Evolutionary conservation across 2,329 filamentous ascomycete species (phyloP).

Genomic region (Diaporthe batatas): DNA sequence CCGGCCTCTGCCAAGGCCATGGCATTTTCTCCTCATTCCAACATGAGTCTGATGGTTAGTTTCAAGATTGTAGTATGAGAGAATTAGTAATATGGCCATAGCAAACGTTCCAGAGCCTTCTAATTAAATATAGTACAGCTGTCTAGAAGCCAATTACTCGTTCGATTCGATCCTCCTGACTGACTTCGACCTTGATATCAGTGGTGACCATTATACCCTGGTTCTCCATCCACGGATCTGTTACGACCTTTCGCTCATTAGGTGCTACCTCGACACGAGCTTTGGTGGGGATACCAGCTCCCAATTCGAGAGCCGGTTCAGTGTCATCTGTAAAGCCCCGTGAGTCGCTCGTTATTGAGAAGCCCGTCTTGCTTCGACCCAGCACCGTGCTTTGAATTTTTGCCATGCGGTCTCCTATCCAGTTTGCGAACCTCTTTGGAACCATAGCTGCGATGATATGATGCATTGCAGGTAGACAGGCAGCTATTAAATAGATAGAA

Average conservation of each 20-base stretch:
- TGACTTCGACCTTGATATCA: constrained; percentile 35
- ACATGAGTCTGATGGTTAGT: background rate
- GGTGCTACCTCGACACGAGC: constrained; percentile 9
- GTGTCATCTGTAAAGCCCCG: constrained; percentile 23
- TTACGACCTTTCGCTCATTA: background rate
- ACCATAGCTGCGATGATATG: constrained; percentile 34
- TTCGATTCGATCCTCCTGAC: constrained; percentile 38
- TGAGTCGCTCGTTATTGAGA: constrained; percentile 35
- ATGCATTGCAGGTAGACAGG: constrained; percentile 40
- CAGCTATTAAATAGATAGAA: constrained; percentile 38
- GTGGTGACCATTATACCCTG: constrained; percentile 38
- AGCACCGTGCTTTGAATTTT: constrained; percentile 10
- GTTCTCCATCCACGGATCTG: constrained; percentile 25
- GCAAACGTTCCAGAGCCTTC: background rate
- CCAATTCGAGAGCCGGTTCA: constrained; percentile 27
- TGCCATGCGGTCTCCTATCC: constrained; percentile 36
- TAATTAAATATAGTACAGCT: background rate
- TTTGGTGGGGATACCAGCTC: background rate
- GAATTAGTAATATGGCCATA: background rate
- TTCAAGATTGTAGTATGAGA: background rate
- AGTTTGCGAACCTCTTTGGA: constrained; percentile 5
- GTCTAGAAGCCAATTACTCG: constrained; percentile 37
- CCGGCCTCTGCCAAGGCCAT: background rate
- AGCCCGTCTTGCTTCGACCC: constrained; percentile 32
- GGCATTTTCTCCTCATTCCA: background rate